phyloP scores from a whole-genome alignment of 257 asterid genomes.

The Parsonsia alboflavescens region DNA sequence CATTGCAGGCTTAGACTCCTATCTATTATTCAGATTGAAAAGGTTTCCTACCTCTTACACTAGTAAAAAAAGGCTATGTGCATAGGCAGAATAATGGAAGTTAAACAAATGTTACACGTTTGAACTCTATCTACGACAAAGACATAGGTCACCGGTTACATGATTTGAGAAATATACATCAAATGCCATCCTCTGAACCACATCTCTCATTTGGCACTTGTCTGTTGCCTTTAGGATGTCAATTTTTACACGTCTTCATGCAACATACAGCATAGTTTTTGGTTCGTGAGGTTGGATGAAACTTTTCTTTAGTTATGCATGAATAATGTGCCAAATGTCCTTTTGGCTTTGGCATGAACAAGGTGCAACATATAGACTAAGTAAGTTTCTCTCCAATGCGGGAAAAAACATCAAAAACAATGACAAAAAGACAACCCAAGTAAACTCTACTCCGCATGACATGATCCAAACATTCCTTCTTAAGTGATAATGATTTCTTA shows the following conservation, averaged over 20 bases:
- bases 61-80: not conserved
- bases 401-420: not conserved
- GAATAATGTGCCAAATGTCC: not conserved
- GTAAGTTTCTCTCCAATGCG: not conserved
- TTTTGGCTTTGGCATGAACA: not conserved
- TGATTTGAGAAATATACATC: not conserved
- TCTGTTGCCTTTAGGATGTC: not conserved
- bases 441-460: not conserved
- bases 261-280: not conserved
- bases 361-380: not conserved
- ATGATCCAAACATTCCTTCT: not conserved
- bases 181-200: not conserved
- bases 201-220: not conserved
- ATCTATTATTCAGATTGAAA: no score
- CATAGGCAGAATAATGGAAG: not conserved
- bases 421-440: not conserved
- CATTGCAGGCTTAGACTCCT: not conserved
- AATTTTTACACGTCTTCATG: not conserved
- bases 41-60: not conserved
- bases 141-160: not conserved
- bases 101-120: not conserved
- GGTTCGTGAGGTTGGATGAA: not conserved
- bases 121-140: not conserved
- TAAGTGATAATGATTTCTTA: not conserved
- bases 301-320: not conserved